phyloP scores from a whole-genome alignment of 768 basidiomycete species.

The Mycena rebaudengoi region DNA sequence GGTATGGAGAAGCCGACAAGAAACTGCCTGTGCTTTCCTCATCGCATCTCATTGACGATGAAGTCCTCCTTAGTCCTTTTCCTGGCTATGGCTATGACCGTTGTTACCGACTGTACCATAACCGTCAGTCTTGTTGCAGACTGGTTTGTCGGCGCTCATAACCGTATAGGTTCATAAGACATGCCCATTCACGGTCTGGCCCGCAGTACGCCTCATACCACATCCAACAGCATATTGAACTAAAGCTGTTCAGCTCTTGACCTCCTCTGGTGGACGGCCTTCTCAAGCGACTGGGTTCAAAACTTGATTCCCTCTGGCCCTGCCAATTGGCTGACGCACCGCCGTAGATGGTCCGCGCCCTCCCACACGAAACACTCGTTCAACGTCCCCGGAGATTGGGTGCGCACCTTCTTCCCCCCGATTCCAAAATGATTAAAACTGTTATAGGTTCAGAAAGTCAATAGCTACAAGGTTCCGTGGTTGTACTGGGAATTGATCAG shows the following conservation, averaged over 20 bases:
- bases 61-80: constrained; percentile 4
- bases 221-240: constrained; percentile 2
- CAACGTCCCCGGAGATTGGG: constrained; percentile 7
- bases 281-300: constrained; percentile 16
- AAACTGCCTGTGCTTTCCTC: constrained; percentile 7
- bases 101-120: constrained; percentile 10
- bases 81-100: constrained; percentile 5
- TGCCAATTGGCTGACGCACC: neutral
- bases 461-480: constrained; percentile 44
- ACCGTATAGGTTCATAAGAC: constrained; percentile 7
- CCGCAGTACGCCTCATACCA: neutral
- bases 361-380: neutral
- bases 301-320: neutral
- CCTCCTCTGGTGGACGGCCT: constrained; percentile 16
- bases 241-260: constrained; percentile 13
- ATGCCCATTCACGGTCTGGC: constrained; percentile 16
- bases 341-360: neutral
- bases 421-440: neutral
- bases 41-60: constrained; percentile 8
- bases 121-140: constrained; percentile 8
- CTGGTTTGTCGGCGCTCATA: neutral
- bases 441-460: constrained; percentile 38
- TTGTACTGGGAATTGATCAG: constrained; percentile 47
- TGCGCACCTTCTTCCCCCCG: neutral
- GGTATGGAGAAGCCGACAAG: constrained; percentile 1